Evolutionary conservation across 2,329 filamentous ascomycete genomes (phyloP).

Genomic region (Alternaria conjuncta): DNA sequence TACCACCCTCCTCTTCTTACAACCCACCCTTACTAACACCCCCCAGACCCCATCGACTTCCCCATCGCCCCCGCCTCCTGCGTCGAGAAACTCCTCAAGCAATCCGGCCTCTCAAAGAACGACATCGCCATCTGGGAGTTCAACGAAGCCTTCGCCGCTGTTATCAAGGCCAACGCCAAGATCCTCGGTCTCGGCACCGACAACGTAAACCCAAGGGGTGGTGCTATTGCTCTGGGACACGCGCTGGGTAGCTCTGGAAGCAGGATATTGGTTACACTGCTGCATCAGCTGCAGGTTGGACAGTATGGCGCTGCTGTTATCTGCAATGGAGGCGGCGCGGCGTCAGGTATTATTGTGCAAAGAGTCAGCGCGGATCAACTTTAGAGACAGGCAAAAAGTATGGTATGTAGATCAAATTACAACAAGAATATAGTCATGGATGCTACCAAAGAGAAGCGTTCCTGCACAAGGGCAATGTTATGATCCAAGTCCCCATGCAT

Average conservation of each 20-base stretch:
- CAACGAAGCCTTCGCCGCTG: conserved; percentile 96
- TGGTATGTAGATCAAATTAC: background rate
- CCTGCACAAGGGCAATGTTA: background rate
- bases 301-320: conserved; percentile 97
- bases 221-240: conserved; percentile 90
- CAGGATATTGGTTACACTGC: conserved; percentile 84
- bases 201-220: conserved; percentile 85
- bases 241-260: conserved; percentile 93
- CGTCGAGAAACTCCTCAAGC: conserved; percentile 84
- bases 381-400: conserved; percentile 5
- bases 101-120: conserved; percentile 88
- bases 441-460: background rate
- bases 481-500: background rate
- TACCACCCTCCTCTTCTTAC: background rate
- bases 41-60: conserved; percentile 82
- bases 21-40: conserved; percentile 7
- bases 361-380: conserved; percentile 57
- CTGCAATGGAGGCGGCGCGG: conserved; percentile 94
- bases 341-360: conserved; percentile 90
- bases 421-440: background rate
- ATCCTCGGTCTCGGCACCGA: conserved; percentile 81
- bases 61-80: conserved; percentile 91
- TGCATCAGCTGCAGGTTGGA: conserved; percentile 89
- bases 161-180: conserved; percentile 94
- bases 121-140: conserved; percentile 97